Percentiles rank a stretch among this genome's conserved stretches.
Evolutionary conservation across 495 filamentous ascomycete genomes (phyloP).

Genomic region (Letharia lupina): DNA sequence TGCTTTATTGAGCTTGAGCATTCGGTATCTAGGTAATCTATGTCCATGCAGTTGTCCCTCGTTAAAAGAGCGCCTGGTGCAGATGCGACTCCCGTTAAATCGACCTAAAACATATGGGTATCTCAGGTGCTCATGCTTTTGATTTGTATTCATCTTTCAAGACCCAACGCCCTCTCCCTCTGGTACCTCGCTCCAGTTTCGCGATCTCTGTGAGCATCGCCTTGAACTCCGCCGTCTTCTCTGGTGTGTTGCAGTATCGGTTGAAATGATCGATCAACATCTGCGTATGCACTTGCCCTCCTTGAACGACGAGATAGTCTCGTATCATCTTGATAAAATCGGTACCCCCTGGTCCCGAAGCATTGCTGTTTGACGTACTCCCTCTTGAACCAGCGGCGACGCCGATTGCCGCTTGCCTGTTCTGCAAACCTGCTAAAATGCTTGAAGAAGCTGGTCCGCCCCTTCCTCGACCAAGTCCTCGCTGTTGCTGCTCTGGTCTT

Average conservation of each 20-base stretch:
- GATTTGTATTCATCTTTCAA: conserved; percentile 20
- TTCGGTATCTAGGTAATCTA: not conserved
- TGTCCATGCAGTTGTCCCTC: not conserved
- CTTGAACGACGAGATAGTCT: conserved; percentile 61
- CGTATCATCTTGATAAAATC: conserved; percentile 69
- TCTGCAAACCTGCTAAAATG: conserved; percentile 53
- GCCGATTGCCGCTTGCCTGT: conserved; percentile 41
- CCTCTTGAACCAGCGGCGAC: conserved; percentile 26
- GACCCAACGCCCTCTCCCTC: conserved; percentile 45
- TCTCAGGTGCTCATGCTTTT: conserved; percentile 5
- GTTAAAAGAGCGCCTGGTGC: not conserved
- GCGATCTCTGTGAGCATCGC: conserved; percentile 54
- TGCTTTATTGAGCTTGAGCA: not conserved
- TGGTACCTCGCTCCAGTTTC: conserved; percentile 43
- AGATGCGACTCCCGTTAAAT: conserved; percentile 3
- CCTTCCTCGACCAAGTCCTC: conserved; percentile 29
- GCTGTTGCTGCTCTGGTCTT: conserved; percentile 33
- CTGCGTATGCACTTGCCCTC: conserved; percentile 63
- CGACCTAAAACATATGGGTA: not conserved
- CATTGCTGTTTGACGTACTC: conserved; percentile 26
- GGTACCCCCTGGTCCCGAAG: conserved; percentile 22
- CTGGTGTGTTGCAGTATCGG: conserved; percentile 46
- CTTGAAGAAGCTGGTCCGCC: conserved; percentile 44
- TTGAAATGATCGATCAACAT: conserved; percentile 75
- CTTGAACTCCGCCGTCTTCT: conserved; percentile 54